These are phyloP conservation scores for Teratosphaeria pseudoeucalypti DNA, from an alignment of 2,329 filamentous ascomycete genomes.

Conservation along the genomic window DNA sequence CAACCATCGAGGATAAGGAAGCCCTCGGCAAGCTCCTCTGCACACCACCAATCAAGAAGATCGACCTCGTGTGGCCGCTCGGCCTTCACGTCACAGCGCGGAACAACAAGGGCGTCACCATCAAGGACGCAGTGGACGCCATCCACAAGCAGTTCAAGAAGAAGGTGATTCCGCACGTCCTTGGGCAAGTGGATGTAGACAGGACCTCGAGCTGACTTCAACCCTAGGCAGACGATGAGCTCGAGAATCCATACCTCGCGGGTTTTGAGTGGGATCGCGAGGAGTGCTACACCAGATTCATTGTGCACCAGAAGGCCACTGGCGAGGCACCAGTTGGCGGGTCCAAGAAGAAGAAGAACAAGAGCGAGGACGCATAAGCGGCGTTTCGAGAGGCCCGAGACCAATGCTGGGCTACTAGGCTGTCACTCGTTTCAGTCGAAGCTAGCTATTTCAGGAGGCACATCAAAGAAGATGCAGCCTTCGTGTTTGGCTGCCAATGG, in stretches of 20 bases:
- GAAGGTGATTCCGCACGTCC: constrained; percentile 52
- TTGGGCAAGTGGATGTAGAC: background rate
- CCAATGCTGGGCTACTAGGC: background rate
- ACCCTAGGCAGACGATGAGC: constrained; percentile 73
- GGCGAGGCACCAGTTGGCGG: constrained; percentile 42
- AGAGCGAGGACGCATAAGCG: constrained; percentile 20
- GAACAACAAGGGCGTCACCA: constrained; percentile 88
- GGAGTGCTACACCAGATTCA: constrained; percentile 76
- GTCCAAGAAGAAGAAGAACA: constrained; percentile 52
- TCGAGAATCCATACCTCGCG: constrained; percentile 75
- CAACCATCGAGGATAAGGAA: constrained; percentile 69
- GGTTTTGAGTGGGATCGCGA: constrained; percentile 97
- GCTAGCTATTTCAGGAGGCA: background rate
- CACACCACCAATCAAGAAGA: constrained; percentile 78
- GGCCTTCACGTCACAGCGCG: constrained; percentile 80
- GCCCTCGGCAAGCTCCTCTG: constrained; percentile 73
- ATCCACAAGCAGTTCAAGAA: constrained; percentile 97
- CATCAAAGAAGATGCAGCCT: background rate
- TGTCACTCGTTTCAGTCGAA: constrained; percentile 4
- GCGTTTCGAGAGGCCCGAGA: background rate
- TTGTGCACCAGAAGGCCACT: constrained; percentile 75
- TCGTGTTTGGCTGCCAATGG: background rate
- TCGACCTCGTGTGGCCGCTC: constrained; percentile 83
- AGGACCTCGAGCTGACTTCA: constrained; percentile 1
- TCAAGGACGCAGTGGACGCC: constrained; percentile 91